These are phyloP conservation scores for Aspergillus sp. DNA, from an alignment of 2,329 filamentous ascomycete species.

Conservation along the genomic window DNA sequence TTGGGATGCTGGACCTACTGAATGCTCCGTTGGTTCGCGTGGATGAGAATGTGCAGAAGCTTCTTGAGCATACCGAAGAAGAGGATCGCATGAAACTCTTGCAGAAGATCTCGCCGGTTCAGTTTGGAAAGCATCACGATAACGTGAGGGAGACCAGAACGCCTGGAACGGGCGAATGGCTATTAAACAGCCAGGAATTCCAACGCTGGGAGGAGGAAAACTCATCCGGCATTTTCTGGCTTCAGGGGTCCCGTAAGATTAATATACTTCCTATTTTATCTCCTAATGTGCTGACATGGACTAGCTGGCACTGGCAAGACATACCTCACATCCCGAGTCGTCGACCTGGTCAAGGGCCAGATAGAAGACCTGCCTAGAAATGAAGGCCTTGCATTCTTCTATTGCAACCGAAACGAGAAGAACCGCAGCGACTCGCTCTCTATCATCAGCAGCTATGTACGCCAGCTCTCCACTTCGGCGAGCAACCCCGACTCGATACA, in stretches of 20 bases:
- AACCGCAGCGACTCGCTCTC: slow-evolving; percentile 21
- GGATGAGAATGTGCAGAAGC: background rate
- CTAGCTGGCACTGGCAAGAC: slow-evolving; percentile 29
- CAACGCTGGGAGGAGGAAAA: slow-evolving; percentile 15
- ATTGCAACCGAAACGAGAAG: background rate
- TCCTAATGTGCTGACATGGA: too few relatives aligned
- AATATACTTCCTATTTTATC: too few relatives aligned
- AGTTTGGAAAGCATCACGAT: slow-evolving; percentile 17
- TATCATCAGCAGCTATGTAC: slow-evolving; percentile 31
- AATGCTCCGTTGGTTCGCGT: background rate
- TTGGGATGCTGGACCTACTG: background rate
- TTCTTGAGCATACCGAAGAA: background rate
- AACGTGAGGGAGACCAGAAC: slow-evolving; percentile 11
- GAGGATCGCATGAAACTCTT: slow-evolving; percentile 6
- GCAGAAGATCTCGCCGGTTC: slow-evolving; percentile 20
- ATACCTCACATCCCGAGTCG: slow-evolving; percentile 22
- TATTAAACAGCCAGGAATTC: slow-evolving; percentile 15
- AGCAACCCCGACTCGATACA: slow-evolving; percentile 14
- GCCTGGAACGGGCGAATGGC: slow-evolving; percentile 17
- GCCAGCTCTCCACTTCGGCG: slow-evolving; percentile 28
- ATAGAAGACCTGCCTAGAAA: background rate
- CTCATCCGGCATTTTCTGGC: slow-evolving; percentile 20
- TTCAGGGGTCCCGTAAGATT: slow-evolving; percentile 11
- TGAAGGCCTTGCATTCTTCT: background rate
- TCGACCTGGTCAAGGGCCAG: slow-evolving; percentile 22